Percentiles rank a stretch among this genome's conserved stretches.
phyloP scores from a whole-genome alignment of 1,139 yeast species.

The Suhomyces bokatorum region DNA sequence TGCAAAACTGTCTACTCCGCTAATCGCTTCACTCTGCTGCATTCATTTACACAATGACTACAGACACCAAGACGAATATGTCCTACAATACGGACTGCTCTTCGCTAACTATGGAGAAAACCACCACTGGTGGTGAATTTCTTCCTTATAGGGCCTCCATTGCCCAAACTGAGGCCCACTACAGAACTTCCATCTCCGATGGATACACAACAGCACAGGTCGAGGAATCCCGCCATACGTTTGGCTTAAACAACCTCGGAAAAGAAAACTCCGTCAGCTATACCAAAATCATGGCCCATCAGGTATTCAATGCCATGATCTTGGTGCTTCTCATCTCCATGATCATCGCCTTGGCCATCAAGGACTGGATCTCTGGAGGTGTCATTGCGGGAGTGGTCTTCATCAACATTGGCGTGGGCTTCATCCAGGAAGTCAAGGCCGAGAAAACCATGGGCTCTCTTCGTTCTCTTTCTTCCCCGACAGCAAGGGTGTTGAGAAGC shows the following conservation, averaged over 20 bases:
- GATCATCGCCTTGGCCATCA: constrained; percentile 37
- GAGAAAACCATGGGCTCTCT: constrained; percentile 43
- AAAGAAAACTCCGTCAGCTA: constrained; percentile 29
- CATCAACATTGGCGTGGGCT: constrained; percentile 34
- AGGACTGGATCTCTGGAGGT: constrained; percentile 87
- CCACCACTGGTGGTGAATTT: constrained; percentile 2
- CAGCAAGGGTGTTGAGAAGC: constrained; percentile 43
- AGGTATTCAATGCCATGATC: constrained; percentile 41
- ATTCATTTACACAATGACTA: too few species aligned
- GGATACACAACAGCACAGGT: constrained; percentile 20
- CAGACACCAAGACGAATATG: background rate
- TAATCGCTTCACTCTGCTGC: too few species aligned
- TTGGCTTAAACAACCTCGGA: constrained; percentile 33
- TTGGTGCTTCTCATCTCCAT: constrained; percentile 37
- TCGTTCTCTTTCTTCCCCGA: constrained; percentile 32
- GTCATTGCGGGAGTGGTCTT: constrained; percentile 55
- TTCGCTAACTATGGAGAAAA: constrained; percentile 1
- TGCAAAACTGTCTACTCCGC: too few species aligned
- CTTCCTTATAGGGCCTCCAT: constrained; percentile 19
- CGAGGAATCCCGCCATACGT: constrained; percentile 11
- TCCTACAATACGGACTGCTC: background rate
- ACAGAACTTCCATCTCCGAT: constrained; percentile 13
- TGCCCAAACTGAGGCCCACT: constrained; percentile 15
- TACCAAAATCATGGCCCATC: constrained; percentile 33
- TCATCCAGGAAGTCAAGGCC: constrained; percentile 37